Evolutionary conservation across 306 rosid genomes (phyloP).

Genomic region (Echinosophora koreensis): DNA sequence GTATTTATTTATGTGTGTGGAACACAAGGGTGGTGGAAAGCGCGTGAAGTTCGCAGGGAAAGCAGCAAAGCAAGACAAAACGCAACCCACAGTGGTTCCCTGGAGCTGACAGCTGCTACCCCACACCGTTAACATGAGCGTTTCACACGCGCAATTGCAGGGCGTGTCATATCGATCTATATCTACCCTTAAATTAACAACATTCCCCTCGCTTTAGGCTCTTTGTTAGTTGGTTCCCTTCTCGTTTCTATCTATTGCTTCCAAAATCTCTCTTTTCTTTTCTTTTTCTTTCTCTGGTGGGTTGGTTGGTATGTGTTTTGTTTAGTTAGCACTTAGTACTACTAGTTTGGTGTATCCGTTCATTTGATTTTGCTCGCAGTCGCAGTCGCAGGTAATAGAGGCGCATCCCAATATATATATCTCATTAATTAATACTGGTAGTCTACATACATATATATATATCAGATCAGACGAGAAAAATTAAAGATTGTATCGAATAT

Average conservation of each 20-base stretch:
- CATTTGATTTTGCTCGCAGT: slow-evolving; percentile 33
- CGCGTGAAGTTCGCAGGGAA: slow-evolving; percentile 41
- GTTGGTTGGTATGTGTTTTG: not conserved
- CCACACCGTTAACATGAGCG: slow-evolving; percentile 39
- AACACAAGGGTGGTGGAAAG: not conserved
- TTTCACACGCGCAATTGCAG: slow-evolving; percentile 51
- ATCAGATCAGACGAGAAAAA: not conserved
- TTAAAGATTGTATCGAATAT: not conserved
- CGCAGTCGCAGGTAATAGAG: slow-evolving; percentile 38
- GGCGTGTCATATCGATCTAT: slow-evolving; percentile 29
- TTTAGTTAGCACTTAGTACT: no score
- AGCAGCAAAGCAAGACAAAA: slow-evolving; percentile 51
- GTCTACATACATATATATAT: no score
- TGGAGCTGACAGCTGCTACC: slow-evolving; percentile 48
- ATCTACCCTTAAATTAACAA: slow-evolving; percentile 32
- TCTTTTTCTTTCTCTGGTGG: not conserved
- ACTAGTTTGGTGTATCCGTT: slow-evolving; percentile 18
- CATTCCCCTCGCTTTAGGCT: not conserved
- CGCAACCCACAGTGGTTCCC: slow-evolving; percentile 49
- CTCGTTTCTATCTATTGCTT: slow-evolving; percentile 29
- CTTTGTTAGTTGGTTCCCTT: not conserved
- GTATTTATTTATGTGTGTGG: not conserved
- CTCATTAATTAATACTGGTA: no score
- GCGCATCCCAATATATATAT: slow-evolving; percentile 3
- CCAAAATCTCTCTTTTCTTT: slow-evolving; percentile 34